These are phyloP conservation scores for Cocos nucifera DNA, from an alignment of 176 grass and related monocot genomes.

Conservation along the genomic window DNA sequence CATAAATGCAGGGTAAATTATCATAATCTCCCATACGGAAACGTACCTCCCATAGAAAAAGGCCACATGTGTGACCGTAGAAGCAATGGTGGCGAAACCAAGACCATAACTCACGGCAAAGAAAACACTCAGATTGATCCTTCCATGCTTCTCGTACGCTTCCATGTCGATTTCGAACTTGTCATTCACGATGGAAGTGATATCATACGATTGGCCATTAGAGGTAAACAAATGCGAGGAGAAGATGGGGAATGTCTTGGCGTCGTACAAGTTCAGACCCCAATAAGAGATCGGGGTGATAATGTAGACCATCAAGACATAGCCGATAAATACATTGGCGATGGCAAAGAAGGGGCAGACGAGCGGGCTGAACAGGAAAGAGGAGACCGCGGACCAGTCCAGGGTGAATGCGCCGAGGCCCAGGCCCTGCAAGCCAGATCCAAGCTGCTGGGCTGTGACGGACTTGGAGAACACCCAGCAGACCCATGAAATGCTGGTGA, in stretches of 20 bases:
- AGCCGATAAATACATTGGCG: constrained; percentile 57
- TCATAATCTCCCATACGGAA: not conserved
- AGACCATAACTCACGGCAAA: constrained; percentile 59
- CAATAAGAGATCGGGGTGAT: constrained; percentile 46
- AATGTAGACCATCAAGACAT: constrained; percentile 36
- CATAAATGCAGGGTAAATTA: too few species aligned
- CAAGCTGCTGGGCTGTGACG: constrained; percentile 71
- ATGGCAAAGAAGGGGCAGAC: constrained; percentile 76
- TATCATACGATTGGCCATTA: constrained; percentile 40
- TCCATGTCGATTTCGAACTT: constrained; percentile 43
- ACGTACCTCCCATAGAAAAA: constrained; percentile 71
- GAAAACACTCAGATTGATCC: constrained; percentile 61
- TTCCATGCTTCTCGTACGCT: constrained; percentile 29
- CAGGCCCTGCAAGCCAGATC: constrained; percentile 57
- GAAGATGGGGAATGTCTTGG: constrained; percentile 77
- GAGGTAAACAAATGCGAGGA: constrained; percentile 56
- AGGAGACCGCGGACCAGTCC: constrained; percentile 58
- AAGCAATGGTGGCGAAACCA: constrained; percentile 56
- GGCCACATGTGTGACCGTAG: constrained; percentile 60
- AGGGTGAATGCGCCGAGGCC: constrained; percentile 67
- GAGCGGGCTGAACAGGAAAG: constrained; percentile 67
- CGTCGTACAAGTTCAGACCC: constrained; percentile 48
- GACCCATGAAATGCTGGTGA: constrained; percentile 71
- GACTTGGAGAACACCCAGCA: constrained; percentile 78
- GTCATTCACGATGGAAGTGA: constrained; percentile 38